Evolutionary conservation across 2,329 filamentous ascomycete genomes (phyloP).

Genomic region (Exophiala aquamarina): DNA sequence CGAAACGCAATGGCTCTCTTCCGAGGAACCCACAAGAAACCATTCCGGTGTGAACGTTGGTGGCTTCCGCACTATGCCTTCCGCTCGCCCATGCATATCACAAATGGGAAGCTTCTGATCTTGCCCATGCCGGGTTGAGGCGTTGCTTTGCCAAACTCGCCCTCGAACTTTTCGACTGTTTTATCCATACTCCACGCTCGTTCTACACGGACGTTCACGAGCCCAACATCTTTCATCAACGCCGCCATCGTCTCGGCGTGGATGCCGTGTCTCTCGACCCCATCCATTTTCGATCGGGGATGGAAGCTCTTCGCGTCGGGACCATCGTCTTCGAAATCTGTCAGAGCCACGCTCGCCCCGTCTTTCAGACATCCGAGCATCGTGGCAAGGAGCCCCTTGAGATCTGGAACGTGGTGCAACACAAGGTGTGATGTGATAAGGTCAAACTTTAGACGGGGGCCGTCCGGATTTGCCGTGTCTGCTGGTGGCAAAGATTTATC

Average conservation of each 20-base stretch:
- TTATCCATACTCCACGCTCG: conserved; percentile 53
- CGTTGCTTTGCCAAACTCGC: conserved; percentile 29
- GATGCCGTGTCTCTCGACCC: conserved; percentile 58
- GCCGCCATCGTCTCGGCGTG: conserved; percentile 39
- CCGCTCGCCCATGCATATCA: conserved; percentile 39
- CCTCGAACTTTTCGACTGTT: conserved; percentile 49
- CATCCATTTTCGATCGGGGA: conserved; percentile 51
- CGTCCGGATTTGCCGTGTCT: conserved; percentile 29
- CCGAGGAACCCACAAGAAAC: too few species aligned
- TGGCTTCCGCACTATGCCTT: conserved; percentile 1
- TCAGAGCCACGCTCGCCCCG: conserved; percentile 53
- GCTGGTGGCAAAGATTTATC: conserved; percentile 43
- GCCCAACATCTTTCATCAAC: conserved; percentile 50
- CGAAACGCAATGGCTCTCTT: too few species aligned
- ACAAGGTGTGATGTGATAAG: conserved; percentile 55
- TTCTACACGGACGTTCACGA: conserved; percentile 49
- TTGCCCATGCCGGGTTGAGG: conserved; percentile 27
- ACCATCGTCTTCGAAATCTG: conserved; percentile 60
- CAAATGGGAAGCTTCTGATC: conserved; percentile 43
- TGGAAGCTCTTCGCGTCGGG: conserved; percentile 54
- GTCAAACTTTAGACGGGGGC: conserved; percentile 46
- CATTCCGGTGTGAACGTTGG: too few species aligned
- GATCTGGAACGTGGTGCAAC: conserved; percentile 55
- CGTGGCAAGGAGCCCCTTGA: conserved; percentile 44
- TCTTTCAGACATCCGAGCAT: conserved; percentile 49